Evolutionary conservation across 139 green algal species (phyloP).

Genomic region (Tetradesmus obliquus): DNA sequence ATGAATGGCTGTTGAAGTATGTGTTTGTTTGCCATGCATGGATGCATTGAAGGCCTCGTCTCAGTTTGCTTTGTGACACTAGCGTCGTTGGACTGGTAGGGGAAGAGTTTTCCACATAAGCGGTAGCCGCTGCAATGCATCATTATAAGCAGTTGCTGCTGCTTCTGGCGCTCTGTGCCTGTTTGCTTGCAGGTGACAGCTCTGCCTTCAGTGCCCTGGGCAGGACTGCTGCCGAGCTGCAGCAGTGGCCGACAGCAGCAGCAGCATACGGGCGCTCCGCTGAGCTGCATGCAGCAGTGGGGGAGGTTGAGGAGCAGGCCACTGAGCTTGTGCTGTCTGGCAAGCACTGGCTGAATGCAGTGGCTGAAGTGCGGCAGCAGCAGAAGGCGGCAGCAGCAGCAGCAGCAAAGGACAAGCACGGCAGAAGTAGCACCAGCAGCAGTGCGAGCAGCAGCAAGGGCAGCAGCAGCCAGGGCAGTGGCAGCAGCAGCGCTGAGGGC

Average conservation of each 20-base stretch:
- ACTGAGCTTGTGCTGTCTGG: slow-evolving; percentile 8
- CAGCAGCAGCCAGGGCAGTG: neutral
- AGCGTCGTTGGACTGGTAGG: no score
- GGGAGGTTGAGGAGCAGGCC: slow-evolving; percentile 5
- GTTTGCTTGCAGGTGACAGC: neutral
- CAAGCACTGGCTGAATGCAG: slow-evolving; percentile 38
- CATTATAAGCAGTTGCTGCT: neutral
- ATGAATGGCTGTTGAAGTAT: no score
- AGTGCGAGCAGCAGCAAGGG: neutral
- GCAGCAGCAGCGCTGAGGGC: neutral
- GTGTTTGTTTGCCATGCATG: no score
- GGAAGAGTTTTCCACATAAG: no score
- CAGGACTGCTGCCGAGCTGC: neutral
- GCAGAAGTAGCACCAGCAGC: slow-evolving; percentile 12
- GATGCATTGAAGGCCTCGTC: no score
- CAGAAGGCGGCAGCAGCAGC: slow-evolving; percentile 5
- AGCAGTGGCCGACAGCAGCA: slow-evolving; percentile 37
- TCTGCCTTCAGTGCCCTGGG: slow-evolving; percentile 28
- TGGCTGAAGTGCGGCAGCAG: slow-evolving; percentile 2
- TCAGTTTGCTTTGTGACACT: no score
- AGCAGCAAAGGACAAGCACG: neutral
- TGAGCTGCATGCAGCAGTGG: slow-evolving; percentile 25
- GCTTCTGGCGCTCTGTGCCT: neutral
- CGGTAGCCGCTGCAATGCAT: neutral
- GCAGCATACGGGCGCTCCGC: slow-evolving; percentile 25